phyloP scores from a whole-genome alignment of 139 green algal species.

The Nannochloris sp. region DNA sequence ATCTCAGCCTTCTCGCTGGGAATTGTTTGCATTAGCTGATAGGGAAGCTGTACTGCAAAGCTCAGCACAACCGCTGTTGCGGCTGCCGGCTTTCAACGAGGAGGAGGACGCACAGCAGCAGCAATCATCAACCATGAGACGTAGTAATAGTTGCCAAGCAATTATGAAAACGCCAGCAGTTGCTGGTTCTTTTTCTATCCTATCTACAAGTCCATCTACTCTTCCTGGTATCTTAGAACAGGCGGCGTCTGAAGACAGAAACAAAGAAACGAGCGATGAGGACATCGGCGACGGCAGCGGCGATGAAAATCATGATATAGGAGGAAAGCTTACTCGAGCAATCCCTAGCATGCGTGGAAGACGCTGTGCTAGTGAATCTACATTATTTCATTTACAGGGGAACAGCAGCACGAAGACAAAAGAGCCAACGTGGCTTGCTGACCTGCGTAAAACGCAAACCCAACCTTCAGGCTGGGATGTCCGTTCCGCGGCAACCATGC shows the following conservation, averaged over 20 bases:
- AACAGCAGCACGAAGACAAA: neutral
- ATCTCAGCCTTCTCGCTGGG: neutral
- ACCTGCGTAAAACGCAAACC: neutral
- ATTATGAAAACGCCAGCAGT: neutral
- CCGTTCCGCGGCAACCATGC: neutral
- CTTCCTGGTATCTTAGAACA: neutral
- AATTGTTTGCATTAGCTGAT: conserved; percentile 7
- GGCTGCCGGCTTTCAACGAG: neutral
- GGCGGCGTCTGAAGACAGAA: no score
- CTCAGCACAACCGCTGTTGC: neutral
- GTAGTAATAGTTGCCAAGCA: conserved; percentile 1
- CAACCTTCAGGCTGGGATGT: conserved; percentile 1
- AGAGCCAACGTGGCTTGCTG: neutral
- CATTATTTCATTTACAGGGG: no score
- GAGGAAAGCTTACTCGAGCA: neutral
- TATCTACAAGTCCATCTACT: neutral
- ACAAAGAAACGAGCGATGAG: neutral
- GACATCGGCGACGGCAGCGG: neutral
- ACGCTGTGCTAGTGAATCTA: conserved; percentile 1
- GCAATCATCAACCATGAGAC: no score
- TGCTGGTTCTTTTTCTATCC: neutral
- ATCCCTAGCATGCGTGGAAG: neutral
- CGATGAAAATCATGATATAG: neutral
- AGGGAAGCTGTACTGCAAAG: neutral
- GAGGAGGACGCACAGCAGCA: no score